Base-by-base conservation (phyloP, 2,329 filamentous ascomycete species). In the Hypoxylon sp. region DNA sequence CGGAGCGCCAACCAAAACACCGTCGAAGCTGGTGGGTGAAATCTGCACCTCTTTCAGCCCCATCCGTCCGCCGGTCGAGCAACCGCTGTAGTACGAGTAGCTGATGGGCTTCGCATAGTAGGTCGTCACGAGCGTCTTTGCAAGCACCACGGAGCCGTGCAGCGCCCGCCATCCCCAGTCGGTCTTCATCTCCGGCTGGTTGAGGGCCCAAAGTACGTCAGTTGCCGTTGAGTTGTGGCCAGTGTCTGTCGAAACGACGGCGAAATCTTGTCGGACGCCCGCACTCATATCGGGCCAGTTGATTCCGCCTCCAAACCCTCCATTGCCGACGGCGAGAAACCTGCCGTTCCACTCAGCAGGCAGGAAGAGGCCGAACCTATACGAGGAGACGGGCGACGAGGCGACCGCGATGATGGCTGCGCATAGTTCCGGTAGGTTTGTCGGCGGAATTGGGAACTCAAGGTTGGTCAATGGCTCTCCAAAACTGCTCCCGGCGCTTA, bases 21-120 rank as follows among this genome's bases (percentile, higher is more conserved):
- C 86, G 66, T 88, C 84, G 58, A 88, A 87, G 65, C 84, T 84
- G 6, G 81, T 79, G 0, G 85, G 85, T 51, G 79, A 85, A 10
- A 79, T 73, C 68, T 87, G 81, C 2, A 82, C 77, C 59, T 84
- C 81, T 64, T 83, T 85, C 8, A 87, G 73, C 2, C 85, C 86
- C 73, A 88, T 85, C 0, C 85, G 77, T 0, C 86, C 86, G 17
- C 86, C 86, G 0, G 85, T 87, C 0, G 84, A 86, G 72, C 85
- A 87, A 20, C 86, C 86, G 28, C 79, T 78, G 71, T 83, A 87
- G 73, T 87, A 87, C 6, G 80, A 83, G 71, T 82, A 82, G 3
- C 76, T 70, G 46, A 76, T 76, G 2, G 72, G 62, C n/a, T 65
- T 52, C 5, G 75, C 73, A 65, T 87, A 87, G 74, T 83, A 87